Base-by-base conservation (phyloP, 352 stramenopile genomes). In the Aphanomyces cochlioides region DNA sequence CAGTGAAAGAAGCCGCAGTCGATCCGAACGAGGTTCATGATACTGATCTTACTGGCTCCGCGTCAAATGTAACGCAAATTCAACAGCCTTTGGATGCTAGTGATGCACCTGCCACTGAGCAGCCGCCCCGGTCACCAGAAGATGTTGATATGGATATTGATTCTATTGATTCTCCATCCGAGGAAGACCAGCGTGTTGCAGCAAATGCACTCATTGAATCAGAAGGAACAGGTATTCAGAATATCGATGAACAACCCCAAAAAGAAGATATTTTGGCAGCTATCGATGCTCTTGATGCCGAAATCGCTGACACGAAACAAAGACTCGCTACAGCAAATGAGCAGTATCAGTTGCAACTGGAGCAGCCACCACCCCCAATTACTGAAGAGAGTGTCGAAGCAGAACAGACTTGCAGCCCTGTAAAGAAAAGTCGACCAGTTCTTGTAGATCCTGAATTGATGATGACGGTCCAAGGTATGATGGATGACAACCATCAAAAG, bases 201-300 rank as follows among this genome's bases (percentile, higher is more conserved):
- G 36, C 10, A 10, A 36, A 57, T 36, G 50, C 36, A 10, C 28
- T 57, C 8, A 28, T 57, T 36, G 8, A 57, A 7, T 36, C 50
- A 28, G 28, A 28, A 28, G 2, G 28, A 28, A 2, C 28, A 28
- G 28, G 28, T 28, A 28, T 28, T 28, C 28, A 28, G 28, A 28
- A 28, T 28, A 28, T 28, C 28, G 28, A 28, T 28, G 28, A 28
- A 28, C 28, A 74, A 6, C 67, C 41, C 17, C 58, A 48, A 45
- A 95, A 95, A 66, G 85, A 93, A 69, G 75, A 83, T 28, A 92
- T 95, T 74, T 73, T 95, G n/a, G 78, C 74, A 5, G 81, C 85
- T 13, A 95, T 95, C 50, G 87, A 95, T 61, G 50, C 73, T 40
- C 58, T 95, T 10, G 87, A 95, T 68, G 87, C 80, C 0, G 78